Conservation (phyloP, 345 rosid species). For the Cardamine chenopodiifolia region DNA sequence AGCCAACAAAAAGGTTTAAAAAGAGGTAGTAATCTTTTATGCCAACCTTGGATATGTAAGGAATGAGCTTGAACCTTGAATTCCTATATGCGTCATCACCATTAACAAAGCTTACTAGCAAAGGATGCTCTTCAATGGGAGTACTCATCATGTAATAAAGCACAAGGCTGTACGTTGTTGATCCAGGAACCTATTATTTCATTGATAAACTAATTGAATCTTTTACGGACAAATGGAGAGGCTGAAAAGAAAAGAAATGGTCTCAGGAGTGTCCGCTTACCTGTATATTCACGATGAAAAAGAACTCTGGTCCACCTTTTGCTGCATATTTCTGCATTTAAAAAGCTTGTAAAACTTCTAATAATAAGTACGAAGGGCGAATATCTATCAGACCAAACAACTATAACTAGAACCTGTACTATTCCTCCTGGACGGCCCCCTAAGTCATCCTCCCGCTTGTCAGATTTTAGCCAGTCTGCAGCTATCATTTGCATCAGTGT, state of each 20-base stretch:
- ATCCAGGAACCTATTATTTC: conserved; percentile 76
- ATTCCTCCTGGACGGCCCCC: conserved; percentile 87
- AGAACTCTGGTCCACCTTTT: conserved; percentile 87
- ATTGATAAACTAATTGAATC: conserved; percentile 21
- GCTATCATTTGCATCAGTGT: conserved; percentile 93
- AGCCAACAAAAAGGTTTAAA: neutral
- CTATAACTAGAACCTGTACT: conserved; percentile 58
- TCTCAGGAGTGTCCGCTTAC: conserved; percentile 39
- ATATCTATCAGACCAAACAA: conserved; percentile 15
- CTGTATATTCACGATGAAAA: conserved; percentile 87
- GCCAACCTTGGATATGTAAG: conserved; percentile 88
- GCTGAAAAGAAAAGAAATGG: neutral
- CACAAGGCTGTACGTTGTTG: conserved; percentile 82
- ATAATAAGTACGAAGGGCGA: conserved; percentile 1
- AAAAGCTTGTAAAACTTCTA: conserved; percentile 24
- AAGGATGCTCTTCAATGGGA: conserved; percentile 75
- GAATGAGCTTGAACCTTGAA: conserved; percentile 97
- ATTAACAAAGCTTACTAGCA: conserved; percentile 73
- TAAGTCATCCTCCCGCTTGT: conserved; percentile 90
- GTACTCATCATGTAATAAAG: conserved; percentile 87
- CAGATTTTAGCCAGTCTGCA: conserved; percentile 92
- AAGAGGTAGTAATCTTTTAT: neutral
- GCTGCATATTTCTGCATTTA: conserved; percentile 84
- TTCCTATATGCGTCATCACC: conserved; percentile 90
- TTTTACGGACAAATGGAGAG: neutral